Base-by-base conservation (phyloP, 352 stramenopile genomes). In the Phytophthora tubulina region DNA sequence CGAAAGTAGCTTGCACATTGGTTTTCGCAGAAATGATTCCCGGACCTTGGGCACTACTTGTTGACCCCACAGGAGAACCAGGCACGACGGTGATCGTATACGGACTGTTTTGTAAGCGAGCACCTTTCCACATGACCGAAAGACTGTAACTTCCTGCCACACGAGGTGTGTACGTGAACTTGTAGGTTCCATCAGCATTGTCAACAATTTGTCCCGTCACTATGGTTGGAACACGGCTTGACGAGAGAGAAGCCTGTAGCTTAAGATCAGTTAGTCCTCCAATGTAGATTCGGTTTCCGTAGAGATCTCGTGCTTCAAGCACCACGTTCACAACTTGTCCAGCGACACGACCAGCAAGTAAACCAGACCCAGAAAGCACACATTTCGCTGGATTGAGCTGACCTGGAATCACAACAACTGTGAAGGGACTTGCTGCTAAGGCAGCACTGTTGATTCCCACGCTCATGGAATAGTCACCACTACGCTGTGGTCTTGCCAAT, bases 1-100 rank as follows among this genome's bases (percentile, higher is more conserved):
- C 63, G 51, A 95, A 93, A 6, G 76, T 78, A 5, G 83, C 68
- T 54, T 92, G 85, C 15, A 91, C 58, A 39, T 88, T 88, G 3
- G 88, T 93, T 13, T 70, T 59, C 4, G 82, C 84, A 30, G 58
- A 67, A 35, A 41, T 68, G 1, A 89, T 42, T 0, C 82, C 87
- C 1, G 42, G 27, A 6, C 82, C 85, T 6, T 69, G 45, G 17
- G 81, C 83, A 5, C 75, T 78, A 38, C 77, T 93, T 11, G 79
- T 86, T 6, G 70, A 21, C 0, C 80, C 86, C 0, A 82, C 63
- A 5, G 87, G 72, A 9, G 59, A 46, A 44, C 86, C 91, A 0
- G 75, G 77, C 6, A 90, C 62, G 11, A 92, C 79, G 1, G 70
- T 88, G 36, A 92, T 71, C 0, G 49, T 21, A 35, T 92, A 95